Conservation (phyloP, 2,329 filamentous ascomycete species). For the Alternaria burnsii region DNA sequence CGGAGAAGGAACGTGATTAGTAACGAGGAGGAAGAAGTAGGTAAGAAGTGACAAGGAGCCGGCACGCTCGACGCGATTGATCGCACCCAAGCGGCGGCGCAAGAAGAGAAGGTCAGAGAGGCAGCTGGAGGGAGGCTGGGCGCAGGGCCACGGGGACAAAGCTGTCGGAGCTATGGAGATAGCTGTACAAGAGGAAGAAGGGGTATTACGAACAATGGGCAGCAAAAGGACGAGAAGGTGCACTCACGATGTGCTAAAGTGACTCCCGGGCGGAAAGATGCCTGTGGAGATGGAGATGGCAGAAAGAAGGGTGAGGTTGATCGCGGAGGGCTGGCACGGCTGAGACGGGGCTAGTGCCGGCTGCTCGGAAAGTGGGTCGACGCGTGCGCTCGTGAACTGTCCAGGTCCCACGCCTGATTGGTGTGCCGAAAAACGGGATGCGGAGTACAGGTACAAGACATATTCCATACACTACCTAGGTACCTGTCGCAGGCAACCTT, state of each 20-base stretch:
- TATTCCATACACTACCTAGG: neutral
- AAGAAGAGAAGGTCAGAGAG: constrained; percentile 45
- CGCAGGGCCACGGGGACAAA: constrained; percentile 43
- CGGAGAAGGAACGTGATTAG: constrained; percentile 37
- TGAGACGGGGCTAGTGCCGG: constrained; percentile 33
- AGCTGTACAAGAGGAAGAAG: constrained; percentile 40
- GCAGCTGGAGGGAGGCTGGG: constrained; percentile 40
- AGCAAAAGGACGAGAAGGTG: constrained; percentile 41
- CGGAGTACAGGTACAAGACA: constrained; percentile 10
- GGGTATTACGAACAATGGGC: constrained; percentile 40
- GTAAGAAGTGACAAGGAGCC: constrained; percentile 38
- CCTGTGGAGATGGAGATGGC: constrained; percentile 35
- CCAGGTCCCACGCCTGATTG: constrained; percentile 28
- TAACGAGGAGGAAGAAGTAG: constrained; percentile 30
- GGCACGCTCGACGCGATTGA: constrained; percentile 43
- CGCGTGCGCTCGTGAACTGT: constrained; percentile 22
- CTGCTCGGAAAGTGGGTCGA: constrained; percentile 34
- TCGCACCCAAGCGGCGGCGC: constrained; percentile 41
- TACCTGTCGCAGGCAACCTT: neutral
- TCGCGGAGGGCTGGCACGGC: constrained; percentile 26
- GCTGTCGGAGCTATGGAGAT: constrained; percentile 43
- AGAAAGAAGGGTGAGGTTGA: constrained; percentile 35
- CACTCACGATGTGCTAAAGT: constrained; percentile 52
- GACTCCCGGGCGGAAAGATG: constrained; percentile 30
- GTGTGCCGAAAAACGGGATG: constrained; percentile 17